phyloP scores from a whole-genome alignment of 768 basidiomycete genomes.

The Pleurotus salmoneostramineus region DNA sequence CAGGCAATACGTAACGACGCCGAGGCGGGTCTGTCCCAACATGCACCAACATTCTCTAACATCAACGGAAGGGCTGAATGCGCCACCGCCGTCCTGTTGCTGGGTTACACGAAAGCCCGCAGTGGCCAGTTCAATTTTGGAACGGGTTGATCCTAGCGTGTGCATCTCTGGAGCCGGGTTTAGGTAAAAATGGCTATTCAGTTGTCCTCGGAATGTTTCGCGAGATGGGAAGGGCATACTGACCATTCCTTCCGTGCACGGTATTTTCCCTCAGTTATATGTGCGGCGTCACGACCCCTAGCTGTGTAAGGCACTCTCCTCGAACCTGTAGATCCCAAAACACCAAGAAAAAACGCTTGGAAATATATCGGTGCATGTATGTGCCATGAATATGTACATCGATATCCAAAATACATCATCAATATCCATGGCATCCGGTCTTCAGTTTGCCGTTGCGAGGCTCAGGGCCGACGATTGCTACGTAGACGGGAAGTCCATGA shows the following conservation, averaged over 20 bases:
- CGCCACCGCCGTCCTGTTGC: no score
- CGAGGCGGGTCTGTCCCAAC: no score
- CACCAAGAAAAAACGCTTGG: background rate
- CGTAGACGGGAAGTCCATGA: background rate
- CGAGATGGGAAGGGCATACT: background rate
- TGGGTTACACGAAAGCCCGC: no score
- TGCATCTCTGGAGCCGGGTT: background rate
- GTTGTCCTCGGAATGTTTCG: background rate
- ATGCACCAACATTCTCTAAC: no score
- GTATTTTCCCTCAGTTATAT: background rate
- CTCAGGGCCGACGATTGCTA: background rate
- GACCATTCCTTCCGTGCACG: no score
- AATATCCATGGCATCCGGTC: background rate
- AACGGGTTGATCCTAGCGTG: background rate
- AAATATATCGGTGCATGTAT: background rate
- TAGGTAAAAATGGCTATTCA: background rate
- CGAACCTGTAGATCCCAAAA: slow-evolving; percentile 2
- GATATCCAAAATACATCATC: background rate
- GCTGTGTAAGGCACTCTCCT: slow-evolving; percentile 3
- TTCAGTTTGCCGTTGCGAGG: slow-evolving; percentile 1
- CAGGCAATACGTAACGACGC: no score
- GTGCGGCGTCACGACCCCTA: background rate
- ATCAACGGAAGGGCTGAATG: no score
- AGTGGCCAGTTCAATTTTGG: background rate
- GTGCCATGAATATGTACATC: background rate